Conservation (phyloP, 2,329 filamentous ascomycete genomes). For the Diaporthe citrichinensis region DNA sequence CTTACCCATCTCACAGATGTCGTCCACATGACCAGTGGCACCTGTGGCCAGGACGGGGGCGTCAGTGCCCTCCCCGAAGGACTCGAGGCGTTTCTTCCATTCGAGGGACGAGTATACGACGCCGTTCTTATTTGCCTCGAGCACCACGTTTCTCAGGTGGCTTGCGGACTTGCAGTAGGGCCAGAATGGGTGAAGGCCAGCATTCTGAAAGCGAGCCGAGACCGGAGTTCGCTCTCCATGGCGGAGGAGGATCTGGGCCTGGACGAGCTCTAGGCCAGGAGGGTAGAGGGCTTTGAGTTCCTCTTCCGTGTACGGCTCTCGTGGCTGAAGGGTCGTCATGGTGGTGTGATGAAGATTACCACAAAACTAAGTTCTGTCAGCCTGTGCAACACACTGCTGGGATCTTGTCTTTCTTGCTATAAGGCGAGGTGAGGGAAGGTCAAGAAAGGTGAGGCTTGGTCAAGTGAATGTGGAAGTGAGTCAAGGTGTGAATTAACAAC, state of each 20-base stretch:
- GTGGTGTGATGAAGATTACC: slow-evolving; percentile 37
- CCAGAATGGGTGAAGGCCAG: slow-evolving; percentile 80
- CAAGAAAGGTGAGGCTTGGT: not conserved
- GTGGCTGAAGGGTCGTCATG: slow-evolving; percentile 86
- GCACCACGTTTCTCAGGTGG: slow-evolving; percentile 71
- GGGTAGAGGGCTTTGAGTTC: slow-evolving; percentile 90
- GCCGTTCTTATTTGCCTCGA: slow-evolving; percentile 56
- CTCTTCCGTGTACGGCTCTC: slow-evolving; percentile 82
- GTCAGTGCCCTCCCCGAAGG: slow-evolving; percentile 77
- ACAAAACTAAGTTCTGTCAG: not conserved
- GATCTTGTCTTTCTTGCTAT: not conserved
- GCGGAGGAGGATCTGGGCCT: slow-evolving; percentile 89
- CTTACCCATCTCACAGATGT: slow-evolving; percentile 78
- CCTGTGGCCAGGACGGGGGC: slow-evolving; percentile 79
- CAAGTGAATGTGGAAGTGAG: slow-evolving; percentile 4
- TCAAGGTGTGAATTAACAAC: not conserved
- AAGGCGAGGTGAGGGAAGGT: not conserved
- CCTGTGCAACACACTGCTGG: not conserved
- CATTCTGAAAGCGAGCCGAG: slow-evolving; percentile 87
- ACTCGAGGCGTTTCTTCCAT: slow-evolving; percentile 84
- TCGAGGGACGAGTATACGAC: slow-evolving; percentile 62
- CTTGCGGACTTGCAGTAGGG: slow-evolving; percentile 88
- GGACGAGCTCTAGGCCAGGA: slow-evolving; percentile 81
- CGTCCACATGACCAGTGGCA: slow-evolving; percentile 78
- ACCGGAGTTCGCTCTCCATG: slow-evolving; percentile 89